Evolutionary conservation across 495 filamentous ascomycete genomes (phyloP).

Genomic region (Evansstolkia leycettana): DNA sequence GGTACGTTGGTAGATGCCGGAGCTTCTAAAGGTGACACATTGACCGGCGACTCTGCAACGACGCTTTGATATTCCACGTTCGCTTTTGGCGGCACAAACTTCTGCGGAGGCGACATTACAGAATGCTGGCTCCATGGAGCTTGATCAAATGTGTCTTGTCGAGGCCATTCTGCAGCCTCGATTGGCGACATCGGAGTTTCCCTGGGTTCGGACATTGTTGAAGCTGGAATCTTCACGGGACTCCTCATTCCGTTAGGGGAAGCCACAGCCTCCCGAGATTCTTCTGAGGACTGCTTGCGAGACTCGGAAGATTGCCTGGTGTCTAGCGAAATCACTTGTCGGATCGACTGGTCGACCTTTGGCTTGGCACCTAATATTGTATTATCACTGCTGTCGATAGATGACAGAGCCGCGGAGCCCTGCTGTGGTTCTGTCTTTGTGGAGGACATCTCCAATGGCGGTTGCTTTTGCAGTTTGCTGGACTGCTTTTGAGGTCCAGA

Average conservation of each 20-base stretch:
- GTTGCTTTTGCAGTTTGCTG: slow-evolving; percentile 67
- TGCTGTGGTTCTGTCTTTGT: slow-evolving; percentile 14
- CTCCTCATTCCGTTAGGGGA: slow-evolving; percentile 4
- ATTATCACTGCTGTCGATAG: slow-evolving; percentile 5
- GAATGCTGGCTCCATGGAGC: slow-evolving; percentile 8
- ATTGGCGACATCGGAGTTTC: slow-evolving; percentile 15
- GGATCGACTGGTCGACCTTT: slow-evolving; percentile 22
- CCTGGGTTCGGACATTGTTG: slow-evolving; percentile 10
- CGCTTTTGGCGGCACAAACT: slow-evolving; percentile 28
- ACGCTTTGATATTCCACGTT: slow-evolving; percentile 19
- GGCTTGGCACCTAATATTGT: slow-evolving; percentile 5
- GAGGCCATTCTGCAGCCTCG: slow-evolving; percentile 3
- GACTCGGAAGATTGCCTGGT: slow-evolving; percentile 12
- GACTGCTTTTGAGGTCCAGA: slow-evolving; percentile 38
- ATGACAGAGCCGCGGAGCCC: slow-evolving; percentile 4
- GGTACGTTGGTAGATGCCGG: slow-evolving; percentile 31
- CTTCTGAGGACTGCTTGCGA: slow-evolving; percentile 10
- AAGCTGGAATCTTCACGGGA: slow-evolving; percentile 6
- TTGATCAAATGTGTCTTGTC: slow-evolving; percentile 1
- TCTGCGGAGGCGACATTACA: slow-evolving; percentile 24
- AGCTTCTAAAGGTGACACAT: slow-evolving; percentile 43
- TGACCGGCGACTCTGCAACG: slow-evolving; percentile 63
- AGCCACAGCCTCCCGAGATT: slow-evolving; percentile 1
- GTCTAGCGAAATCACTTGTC: slow-evolving; percentile 26
- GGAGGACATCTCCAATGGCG: slow-evolving; percentile 37